Base-by-base conservation (phyloP, 352 stramenopile genomes). In the Pythium brachiatum region DNA sequence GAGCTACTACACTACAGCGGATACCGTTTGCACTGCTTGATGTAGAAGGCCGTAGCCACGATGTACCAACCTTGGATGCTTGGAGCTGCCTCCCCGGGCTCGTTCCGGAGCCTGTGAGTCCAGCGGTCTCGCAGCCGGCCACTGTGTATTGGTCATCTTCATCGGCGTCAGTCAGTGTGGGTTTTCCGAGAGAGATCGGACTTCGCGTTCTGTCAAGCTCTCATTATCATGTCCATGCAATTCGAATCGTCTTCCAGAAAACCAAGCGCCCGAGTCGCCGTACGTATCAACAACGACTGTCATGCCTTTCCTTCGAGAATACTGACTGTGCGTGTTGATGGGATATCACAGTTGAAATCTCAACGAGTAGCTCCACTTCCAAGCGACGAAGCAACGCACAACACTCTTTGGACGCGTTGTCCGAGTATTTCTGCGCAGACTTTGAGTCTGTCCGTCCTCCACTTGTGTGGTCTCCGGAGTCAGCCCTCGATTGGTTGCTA, bases 151-250 rank as follows among this genome's bases (percentile, higher is more conserved):
- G 52, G 52, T 9, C 16, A 15, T 58, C 52, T 47, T 34, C 36
- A 21, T n/a, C n/a, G n/a, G 8, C 36, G 13, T 44, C 16, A 20
- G 16, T 8, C 2, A 18, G 15, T 7, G 36, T 1, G 16, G 8
- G 36, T 8, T 58, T 56, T 26, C 69, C 74, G 16, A 64, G 60
- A 7, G 74, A 82, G 31, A 23, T 79, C 26, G 74, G 60, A 1
- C 20, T 82, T 16, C 67, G 71, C 31, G 53, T 82, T 43, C 43
- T 79, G 21, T 69, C 69, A 0, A 56, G 31, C 27, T 25, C 27
- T 4, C 58, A 67, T 25, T 72, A 72, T 20, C 8, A 12, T 6
- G 47, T 58, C 0, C 23, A 36, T 16, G 12, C 16, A 1, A 38
- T 72, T 23, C 58, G 54, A 3, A 26, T 72, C 4, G 54, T 64